Base-by-base conservation (phyloP, 306 rosid species). In the Prunus armeniaca region DNA sequence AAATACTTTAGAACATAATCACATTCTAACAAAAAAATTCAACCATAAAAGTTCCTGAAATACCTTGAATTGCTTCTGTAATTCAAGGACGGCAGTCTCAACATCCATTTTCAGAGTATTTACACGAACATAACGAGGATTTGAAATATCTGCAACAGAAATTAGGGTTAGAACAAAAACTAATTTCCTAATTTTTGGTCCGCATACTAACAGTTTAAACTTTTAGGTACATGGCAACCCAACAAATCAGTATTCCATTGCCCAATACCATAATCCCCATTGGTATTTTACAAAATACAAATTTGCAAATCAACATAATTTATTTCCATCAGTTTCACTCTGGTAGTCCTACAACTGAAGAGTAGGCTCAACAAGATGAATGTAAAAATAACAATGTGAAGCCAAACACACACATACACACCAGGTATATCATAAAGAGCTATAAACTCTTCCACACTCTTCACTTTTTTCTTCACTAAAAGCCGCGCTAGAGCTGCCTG, bases 91-190 rank as follows among this genome's bases (percentile, higher is more conserved):
- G 75, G 93, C 97, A 60, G 91, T 80, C 54, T 83, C 86, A 73
- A 88, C 94, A 84, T 89, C 89, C 24, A 95, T 63, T 79, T 92
- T 90, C 84, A 92, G 90, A 20, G 99, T 86, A 82, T 92, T 92
- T 27, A 92, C 97, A n/a, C 97, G 97, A 82, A 92, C 95, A 83
- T 82, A 82, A 61, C 99, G 93, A 79, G 97, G 93, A 68, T 69
- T 41, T 71, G 89, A 86, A 75, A 83, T 70, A 78, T 82, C 97
- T 89, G 96, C 88, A 89, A 61, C 63, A 72, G 46, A 76, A 83
- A 75, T 64, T 18, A 78, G 22, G 12, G 9, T 61, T 19, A 57
- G 38, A 3, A 41, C 13, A 4, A 15, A 25, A 8, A 11, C 27
- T 15, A 15, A 38, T 38, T 38, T 38, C 43, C 43, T 38, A 38